These are phyloP conservation scores for Nasturtium officinale DNA, from an alignment of 345 rosid species.

Conservation along the genomic window DNA sequence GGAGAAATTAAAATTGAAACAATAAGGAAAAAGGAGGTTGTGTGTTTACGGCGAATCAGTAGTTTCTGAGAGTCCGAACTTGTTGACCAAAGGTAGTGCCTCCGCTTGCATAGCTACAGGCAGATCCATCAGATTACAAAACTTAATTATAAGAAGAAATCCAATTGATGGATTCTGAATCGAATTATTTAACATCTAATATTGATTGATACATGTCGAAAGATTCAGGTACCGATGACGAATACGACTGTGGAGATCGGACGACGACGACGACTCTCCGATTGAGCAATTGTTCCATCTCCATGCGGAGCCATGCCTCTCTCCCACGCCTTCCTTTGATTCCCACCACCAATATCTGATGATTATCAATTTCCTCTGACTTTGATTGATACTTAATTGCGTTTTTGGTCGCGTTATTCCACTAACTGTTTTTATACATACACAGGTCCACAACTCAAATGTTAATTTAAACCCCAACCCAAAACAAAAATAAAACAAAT, in stretches of 20 bases:
- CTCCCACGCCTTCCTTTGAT: too few relatives aligned
- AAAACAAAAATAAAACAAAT: too few relatives aligned
- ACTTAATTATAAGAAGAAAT: not conserved
- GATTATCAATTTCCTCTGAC: too few relatives aligned
- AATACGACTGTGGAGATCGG: conserved; percentile 70
- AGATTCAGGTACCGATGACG: conserved; percentile 60
- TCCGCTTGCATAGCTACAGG: conserved; percentile 91
- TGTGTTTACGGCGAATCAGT: conserved; percentile 58
- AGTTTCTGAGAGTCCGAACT: conserved; percentile 66
- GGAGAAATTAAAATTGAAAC: too few relatives aligned
- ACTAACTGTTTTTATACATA: too few relatives aligned
- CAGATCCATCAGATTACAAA: conserved; percentile 7
- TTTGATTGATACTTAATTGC: too few relatives aligned
- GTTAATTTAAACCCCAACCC: not conserved
- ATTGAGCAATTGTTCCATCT: conserved; percentile 45
- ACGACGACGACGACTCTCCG: conserved; percentile 31
- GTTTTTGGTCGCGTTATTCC: too few relatives aligned
- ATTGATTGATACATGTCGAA: not conserved
- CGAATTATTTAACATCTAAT: not conserved
- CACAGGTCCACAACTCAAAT: too few relatives aligned
- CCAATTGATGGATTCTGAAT: not conserved
- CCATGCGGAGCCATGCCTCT: conserved; percentile 59
- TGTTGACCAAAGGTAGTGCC: conserved; percentile 82
- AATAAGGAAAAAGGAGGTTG: too few relatives aligned
- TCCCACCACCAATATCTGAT: too few relatives aligned